Evolutionary conservation across 495 filamentous ascomycete genomes (phyloP).

Genomic region (Penicillium paradoxum): DNA sequence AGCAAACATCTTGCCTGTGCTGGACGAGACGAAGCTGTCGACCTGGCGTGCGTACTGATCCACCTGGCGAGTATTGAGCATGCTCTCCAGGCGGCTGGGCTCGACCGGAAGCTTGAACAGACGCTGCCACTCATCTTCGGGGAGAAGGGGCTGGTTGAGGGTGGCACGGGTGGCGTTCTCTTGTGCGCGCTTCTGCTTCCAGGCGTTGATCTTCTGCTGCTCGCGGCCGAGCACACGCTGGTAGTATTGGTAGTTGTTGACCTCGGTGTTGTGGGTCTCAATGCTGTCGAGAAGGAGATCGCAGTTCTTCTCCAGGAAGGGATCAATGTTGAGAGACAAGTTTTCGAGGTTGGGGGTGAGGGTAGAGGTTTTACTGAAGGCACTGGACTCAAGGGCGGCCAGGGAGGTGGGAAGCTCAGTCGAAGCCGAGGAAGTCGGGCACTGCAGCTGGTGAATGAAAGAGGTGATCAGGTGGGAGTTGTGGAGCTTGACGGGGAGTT

Average conservation of each 20-base stretch:
- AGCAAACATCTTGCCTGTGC: constrained; percentile 97
- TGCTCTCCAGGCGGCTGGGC: constrained; percentile 82
- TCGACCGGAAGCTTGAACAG: constrained; percentile 96
- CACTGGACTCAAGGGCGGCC: constrained; percentile 59
- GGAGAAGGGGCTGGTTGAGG: constrained; percentile 82
- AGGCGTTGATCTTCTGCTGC: constrained; percentile 91
- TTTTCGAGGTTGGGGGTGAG: constrained; percentile 82
- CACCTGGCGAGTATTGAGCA: constrained; percentile 91
- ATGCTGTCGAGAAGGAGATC: constrained; percentile 94
- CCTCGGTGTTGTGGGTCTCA: constrained; percentile 94
- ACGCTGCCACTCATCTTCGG: constrained; percentile 97
- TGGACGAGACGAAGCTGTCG: constrained; percentile 88
- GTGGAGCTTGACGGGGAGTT: constrained; percentile 88
- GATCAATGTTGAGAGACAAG: constrained; percentile 90
- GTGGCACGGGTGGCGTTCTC: constrained; percentile 82
- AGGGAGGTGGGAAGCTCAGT: constrained; percentile 70
- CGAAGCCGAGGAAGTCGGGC: constrained; percentile 51
- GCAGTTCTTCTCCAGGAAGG: constrained; percentile 97
- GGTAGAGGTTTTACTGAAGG: constrained; percentile 46
- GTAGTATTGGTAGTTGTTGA: constrained; percentile 99
- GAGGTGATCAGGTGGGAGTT: constrained; percentile 96
- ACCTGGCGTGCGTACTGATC: constrained; percentile 98
- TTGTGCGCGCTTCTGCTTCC: constrained; percentile 91
- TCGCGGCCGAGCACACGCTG: constrained; percentile 91
- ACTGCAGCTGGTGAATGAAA: constrained; percentile 84